Percentiles rank a stretch among this genome's conserved stretches.
Evolutionary conservation across 176 grass and related monocot genomes (phyloP).

Genomic region (Pharus latifolius): DNA sequence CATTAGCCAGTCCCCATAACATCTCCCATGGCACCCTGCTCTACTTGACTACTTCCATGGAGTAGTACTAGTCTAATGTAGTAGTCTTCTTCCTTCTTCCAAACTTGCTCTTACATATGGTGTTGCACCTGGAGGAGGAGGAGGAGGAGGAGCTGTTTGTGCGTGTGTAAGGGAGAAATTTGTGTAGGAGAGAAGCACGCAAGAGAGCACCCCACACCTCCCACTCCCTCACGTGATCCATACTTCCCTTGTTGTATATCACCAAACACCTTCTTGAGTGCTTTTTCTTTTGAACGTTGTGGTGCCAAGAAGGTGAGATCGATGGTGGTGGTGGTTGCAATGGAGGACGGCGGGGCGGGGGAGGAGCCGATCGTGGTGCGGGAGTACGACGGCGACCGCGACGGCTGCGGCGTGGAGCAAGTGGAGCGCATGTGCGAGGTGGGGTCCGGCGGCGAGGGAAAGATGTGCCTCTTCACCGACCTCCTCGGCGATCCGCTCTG

Average conservation of each 20-base stretch:
- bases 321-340: not conserved
- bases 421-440: conserved; percentile 86
- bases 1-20: not conserved
- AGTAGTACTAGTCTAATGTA: no score
- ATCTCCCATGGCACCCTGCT: conserved; percentile 4
- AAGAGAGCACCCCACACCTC: conserved; percentile 1
- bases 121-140: no score
- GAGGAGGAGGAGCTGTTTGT: no score
- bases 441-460: conserved; percentile 33
- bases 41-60: no score
- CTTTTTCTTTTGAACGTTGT: not conserved
- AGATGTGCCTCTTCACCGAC: conserved; percentile 90
- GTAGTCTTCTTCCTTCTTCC: not conserved
- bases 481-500: conserved; percentile 88
- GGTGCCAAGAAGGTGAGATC: not conserved
- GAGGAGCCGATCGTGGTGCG: conserved; percentile 13
- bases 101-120: no score
- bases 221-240: conserved; percentile 20
- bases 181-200: conserved; percentile 21
- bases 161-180: conserved; percentile 3
- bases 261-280: not conserved
- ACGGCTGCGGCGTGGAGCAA: conserved; percentile 43
- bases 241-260: conserved; percentile 1
- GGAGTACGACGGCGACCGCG: conserved; percentile 36
- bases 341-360: not conserved